phyloP scores from a whole-genome alignment of 192 early-diverging fungal species.

The Entomortierella lignicola region DNA sequence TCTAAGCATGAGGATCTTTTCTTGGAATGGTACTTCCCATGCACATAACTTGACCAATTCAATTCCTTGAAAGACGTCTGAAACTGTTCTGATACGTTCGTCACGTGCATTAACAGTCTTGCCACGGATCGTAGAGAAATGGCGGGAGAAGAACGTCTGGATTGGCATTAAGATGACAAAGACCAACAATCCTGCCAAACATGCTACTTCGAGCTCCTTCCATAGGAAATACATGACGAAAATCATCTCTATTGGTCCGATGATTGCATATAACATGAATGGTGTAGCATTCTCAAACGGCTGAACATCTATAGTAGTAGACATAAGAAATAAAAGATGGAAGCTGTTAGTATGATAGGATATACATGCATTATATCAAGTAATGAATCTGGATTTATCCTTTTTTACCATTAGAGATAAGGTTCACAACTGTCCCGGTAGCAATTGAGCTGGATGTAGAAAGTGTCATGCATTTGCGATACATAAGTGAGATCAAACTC shows the following conservation, averaged over 20 bases:
- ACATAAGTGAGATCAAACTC: conserved; percentile 53
- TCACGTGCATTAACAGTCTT: conserved; percentile 52
- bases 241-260: conserved; percentile 51
- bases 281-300: conserved; percentile 56
- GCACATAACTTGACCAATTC: conserved; percentile 57
- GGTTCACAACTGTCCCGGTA: conserved; percentile 54
- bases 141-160: conserved; percentile 40
- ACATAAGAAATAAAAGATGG: neutral
- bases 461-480: conserved; percentile 51
- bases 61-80: conserved; percentile 54
- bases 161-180: conserved; percentile 47
- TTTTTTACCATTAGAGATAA: conserved; percentile 54
- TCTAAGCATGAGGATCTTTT: conserved; percentile 51
- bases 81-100: conserved; percentile 53
- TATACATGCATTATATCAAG: too few relatives aligned
- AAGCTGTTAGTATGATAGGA: conserved; percentile 2
- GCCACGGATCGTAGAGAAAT: conserved; percentile 43
- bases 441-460: conserved; percentile 53
- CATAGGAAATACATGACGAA: conserved; percentile 52
- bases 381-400: neutral
- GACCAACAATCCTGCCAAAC: conserved; percentile 45
- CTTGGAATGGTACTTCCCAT: conserved; percentile 57
- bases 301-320: conserved; percentile 44
- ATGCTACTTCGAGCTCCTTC: conserved; percentile 36
- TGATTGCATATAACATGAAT: conserved; percentile 52